These are phyloP conservation scores for Macadamia tetraphylla DNA, from an alignment of 164 flowering plant genomes.

Conservation along the genomic window DNA sequence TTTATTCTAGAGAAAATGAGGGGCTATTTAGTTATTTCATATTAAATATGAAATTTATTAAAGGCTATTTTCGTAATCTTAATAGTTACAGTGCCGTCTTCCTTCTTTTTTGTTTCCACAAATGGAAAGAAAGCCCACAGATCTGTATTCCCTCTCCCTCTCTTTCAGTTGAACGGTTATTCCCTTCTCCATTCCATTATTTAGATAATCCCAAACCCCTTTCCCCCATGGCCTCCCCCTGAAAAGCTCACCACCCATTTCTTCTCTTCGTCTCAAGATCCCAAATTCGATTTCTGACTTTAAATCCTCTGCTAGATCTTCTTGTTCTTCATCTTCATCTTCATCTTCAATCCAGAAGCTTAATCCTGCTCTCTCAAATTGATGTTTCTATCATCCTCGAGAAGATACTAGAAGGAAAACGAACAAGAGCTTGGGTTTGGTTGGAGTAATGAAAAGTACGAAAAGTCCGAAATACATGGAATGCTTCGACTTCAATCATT, in stretches of 20 bases:
- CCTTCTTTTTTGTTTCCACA: neutral
- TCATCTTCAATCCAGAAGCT: neutral
- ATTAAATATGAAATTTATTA: neutral
- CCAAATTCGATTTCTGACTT: too few species aligned
- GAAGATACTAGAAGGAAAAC: neutral
- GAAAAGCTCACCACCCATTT: too few species aligned
- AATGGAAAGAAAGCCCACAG: neutral
- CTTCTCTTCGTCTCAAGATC: too few species aligned
- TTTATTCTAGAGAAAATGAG: too few species aligned
- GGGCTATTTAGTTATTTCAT: neutral
- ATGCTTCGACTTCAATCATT: slow-evolving; percentile 16
- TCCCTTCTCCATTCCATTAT: neutral
- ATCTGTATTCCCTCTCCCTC: too few species aligned
- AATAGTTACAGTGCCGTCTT: neutral
- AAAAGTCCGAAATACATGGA: slow-evolving; percentile 24
- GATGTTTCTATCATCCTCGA: neutral
- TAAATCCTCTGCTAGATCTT: too few species aligned
- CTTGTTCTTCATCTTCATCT: neutral
- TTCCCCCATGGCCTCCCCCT: neutral
- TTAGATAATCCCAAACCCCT: neutral
- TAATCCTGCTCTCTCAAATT: neutral
- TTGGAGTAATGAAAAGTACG: slow-evolving; percentile 10
- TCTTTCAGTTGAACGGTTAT: neutral
- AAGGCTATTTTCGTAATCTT: neutral
- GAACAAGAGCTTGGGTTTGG: neutral